Percentiles rank a stretch among this genome's conserved stretches.
Evolutionary conservation across 225 moss, liverwort and hornwort species (phyloP).

Genomic region (Pleurozium schreberi): DNA sequence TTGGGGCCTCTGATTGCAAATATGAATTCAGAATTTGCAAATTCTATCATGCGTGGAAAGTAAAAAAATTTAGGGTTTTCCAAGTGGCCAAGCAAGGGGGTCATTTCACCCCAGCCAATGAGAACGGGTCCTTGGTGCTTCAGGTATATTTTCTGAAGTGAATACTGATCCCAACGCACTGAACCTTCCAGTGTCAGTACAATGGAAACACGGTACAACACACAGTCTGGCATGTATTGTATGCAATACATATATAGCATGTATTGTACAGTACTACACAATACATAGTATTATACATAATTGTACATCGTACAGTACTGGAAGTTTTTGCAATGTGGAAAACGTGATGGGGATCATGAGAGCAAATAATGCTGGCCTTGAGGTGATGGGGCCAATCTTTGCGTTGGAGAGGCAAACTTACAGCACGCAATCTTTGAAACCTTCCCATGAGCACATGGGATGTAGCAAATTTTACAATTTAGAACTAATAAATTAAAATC

Average conservation of each 20-base stretch:
- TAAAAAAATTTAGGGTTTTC: too few relatives aligned
- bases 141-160: neutral
- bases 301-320: neutral
- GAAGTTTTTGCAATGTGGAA: neutral
- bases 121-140: too few relatives aligned
- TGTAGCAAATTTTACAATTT: too few relatives aligned
- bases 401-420: neutral
- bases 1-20: too few relatives aligned
- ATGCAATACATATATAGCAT: too few relatives aligned
- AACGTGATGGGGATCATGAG: neutral
- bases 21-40: too few relatives aligned
- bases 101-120: too few relatives aligned
- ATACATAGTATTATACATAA: too few relatives aligned
- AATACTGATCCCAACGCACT: neutral
- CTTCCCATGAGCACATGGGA: neutral
- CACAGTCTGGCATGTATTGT: neutral
- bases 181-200: neutral
- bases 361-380: neutral
- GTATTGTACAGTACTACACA: too few relatives aligned
- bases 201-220: neutral
- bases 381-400: neutral
- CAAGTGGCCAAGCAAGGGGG: too few relatives aligned
- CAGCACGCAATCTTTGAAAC: neutral
- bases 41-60: too few relatives aligned
- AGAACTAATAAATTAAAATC: neutral